Evolutionary conservation across 2,329 filamentous ascomycete genomes (phyloP).

Genomic region (Aspergillus arachidicola): DNA sequence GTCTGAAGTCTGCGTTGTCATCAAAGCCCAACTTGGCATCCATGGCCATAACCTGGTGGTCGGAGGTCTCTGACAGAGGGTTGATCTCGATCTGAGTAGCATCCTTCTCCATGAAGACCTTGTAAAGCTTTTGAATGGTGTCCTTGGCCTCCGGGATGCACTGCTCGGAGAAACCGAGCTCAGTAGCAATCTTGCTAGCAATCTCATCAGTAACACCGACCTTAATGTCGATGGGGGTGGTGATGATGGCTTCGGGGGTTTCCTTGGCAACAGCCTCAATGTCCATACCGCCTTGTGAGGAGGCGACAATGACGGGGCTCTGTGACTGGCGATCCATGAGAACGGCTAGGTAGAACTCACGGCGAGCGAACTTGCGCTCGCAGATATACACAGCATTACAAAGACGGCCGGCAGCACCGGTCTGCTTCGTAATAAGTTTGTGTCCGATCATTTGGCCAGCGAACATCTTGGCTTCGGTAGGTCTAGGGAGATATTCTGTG

Average conservation of each 20-base stretch:
- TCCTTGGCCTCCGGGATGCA: constrained; percentile 94
- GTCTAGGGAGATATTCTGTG: constrained; percentile 46
- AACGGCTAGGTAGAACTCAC: constrained; percentile 98
- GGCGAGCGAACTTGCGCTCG: constrained; percentile 98
- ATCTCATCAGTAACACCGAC: constrained; percentile 94
- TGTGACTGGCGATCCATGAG: constrained; percentile 96
- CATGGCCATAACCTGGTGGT: constrained; percentile 98
- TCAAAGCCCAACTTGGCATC: constrained; percentile 99
- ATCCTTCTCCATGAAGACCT: constrained; percentile 97
- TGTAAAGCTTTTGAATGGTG: constrained; percentile 98
- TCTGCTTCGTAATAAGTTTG: constrained; percentile 99
- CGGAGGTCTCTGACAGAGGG: constrained; percentile 94
- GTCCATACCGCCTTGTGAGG: constrained; percentile 98
- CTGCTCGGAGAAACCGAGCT: constrained; percentile 97
- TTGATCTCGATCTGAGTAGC: constrained; percentile 99
- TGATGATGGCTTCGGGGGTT: constrained; percentile 91
- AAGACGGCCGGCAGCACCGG: constrained; percentile 85
- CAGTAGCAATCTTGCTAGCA: constrained; percentile 81
- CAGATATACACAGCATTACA: constrained; percentile 99
- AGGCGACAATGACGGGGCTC: constrained; percentile 92
- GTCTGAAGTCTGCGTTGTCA: constrained; percentile 97
- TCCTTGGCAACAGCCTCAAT: constrained; percentile 99
- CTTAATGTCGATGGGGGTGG: constrained; percentile 92
- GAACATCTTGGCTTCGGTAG: constrained; percentile 94
- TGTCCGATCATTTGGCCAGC: constrained; percentile 99